A percentile compares a stretch with the other conserved stretches of the same genome.
phyloP scores from a whole-genome alignment of 1,139 yeast genomes.

The Yamadazyma spencermartinsiae region DNA sequence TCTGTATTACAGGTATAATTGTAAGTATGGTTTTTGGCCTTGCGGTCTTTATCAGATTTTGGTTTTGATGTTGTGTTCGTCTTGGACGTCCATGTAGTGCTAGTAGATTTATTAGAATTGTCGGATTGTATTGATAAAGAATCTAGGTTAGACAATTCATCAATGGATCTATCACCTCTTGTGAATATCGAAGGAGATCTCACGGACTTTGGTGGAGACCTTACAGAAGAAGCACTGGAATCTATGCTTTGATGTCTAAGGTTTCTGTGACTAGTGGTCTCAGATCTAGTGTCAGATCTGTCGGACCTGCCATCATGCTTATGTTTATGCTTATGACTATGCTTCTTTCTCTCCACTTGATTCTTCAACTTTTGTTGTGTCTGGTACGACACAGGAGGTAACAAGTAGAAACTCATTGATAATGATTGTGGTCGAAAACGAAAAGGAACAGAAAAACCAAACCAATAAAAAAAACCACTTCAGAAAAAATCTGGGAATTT shows the following conservation, averaged over 20 bases:
- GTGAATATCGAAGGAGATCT: conserved; percentile 9
- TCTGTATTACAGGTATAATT: conserved; percentile 15
- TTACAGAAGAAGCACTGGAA: conserved; percentile 5
- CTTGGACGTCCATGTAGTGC: background rate
- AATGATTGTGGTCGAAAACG: background rate
- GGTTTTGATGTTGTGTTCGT: background rate
- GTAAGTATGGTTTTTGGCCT: conserved; percentile 8
- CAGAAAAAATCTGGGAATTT: too few species aligned
- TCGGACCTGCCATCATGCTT: conserved; percentile 1
- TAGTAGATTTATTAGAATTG: conserved; percentile 6
- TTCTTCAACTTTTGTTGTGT: conserved; percentile 32
- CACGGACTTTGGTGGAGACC: conserved; percentile 3
- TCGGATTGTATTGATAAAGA: conserved; percentile 13
- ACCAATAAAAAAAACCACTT: background rate
- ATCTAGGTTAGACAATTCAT: conserved; percentile 17
- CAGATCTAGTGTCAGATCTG: background rate
- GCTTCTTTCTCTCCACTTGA: conserved; percentile 18
- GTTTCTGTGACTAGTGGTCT: background rate
- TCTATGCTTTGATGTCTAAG: conserved; percentile 5
- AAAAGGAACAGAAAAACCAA: background rate
- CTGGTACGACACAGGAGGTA: conserved; percentile 34
- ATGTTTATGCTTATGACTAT: conserved; percentile 8
- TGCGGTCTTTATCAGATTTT: background rate
- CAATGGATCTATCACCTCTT: conserved; percentile 10
- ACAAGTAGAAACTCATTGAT: conserved; percentile 32